These are phyloP conservation scores for Kodamaea ohmeri DNA, from an alignment of 1,139 yeast species.

Conservation along the genomic window DNA sequence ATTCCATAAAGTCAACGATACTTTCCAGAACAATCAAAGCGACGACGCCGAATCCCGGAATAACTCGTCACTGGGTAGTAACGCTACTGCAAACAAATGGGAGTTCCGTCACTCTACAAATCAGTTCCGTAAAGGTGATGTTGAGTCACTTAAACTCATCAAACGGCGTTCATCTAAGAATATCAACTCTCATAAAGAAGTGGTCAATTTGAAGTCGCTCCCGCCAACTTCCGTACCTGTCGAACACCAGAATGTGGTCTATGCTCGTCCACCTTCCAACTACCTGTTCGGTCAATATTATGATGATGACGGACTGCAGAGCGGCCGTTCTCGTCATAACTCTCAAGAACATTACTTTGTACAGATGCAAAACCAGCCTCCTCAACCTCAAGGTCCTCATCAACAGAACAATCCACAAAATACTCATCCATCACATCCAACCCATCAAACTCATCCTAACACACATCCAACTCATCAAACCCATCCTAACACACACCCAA, in stretches of 20 bases:
- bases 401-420: not conserved
- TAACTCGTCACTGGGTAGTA: conserved; percentile 9
- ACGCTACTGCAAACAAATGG: conserved; percentile 41
- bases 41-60: conserved; percentile 12
- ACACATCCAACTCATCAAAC: not conserved
- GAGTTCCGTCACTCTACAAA: conserved; percentile 70
- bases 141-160: conserved; percentile 54
- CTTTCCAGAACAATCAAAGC: conserved; percentile 23
- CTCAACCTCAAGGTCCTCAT: not conserved
- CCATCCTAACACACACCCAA: too few relatives aligned
- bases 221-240: conserved; percentile 27
- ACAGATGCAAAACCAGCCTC: not conserved
- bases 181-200: conserved; percentile 40
- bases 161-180: conserved; percentile 64
- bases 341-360: conserved; percentile 6
- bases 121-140: conserved; percentile 64
- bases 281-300: conserved; percentile 6
- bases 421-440: not conserved
- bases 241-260: conserved; percentile 14
- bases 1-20: conserved; percentile 64
- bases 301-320: conserved; percentile 10
- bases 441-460: not conserved
- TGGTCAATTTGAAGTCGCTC: conserved; percentile 35
- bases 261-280: conserved; percentile 7
- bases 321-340: conserved; percentile 9